Conservation (phyloP, 257 asterid genomes). For the Solanum tarapatanum region DNA sequence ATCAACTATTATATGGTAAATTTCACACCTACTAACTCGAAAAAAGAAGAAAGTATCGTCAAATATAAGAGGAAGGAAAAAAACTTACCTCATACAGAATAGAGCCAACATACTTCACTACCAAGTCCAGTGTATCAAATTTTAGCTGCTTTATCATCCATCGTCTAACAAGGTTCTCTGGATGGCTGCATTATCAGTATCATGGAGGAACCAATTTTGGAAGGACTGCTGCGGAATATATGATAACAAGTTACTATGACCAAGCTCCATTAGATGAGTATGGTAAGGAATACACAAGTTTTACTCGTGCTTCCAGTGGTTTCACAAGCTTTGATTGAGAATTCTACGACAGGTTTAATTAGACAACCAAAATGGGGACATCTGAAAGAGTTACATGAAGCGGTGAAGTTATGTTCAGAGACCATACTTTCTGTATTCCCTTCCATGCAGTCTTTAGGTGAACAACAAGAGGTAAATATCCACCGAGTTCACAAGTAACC, state of each 20-base stretch:
- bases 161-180: not conserved
- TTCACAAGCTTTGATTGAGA: not conserved
- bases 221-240: slow-evolving; percentile 38
- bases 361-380: slow-evolving; percentile 86
- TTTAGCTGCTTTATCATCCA: not conserved
- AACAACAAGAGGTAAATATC: slow-evolving; percentile 48
- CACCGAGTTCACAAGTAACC: not conserved
- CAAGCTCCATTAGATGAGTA: slow-evolving; percentile 86
- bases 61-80: not conserved
- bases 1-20: slow-evolving; percentile 87
- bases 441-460: slow-evolving; percentile 31
- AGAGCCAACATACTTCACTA: not conserved
- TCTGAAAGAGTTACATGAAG: slow-evolving; percentile 59
- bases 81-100: not conserved
- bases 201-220: slow-evolving; percentile 95
- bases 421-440: slow-evolving; percentile 44
- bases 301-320: not conserved
- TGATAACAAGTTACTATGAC: slow-evolving; percentile 56
- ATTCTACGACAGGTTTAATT: slow-evolving; percentile 40
- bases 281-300: slow-evolving; percentile 25
- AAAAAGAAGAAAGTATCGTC: not conserved
- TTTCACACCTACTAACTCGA: not conserved
- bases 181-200: slow-evolving; percentile 24
- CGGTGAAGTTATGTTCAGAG: slow-evolving; percentile 40
- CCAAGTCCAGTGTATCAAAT: not conserved